These are phyloP conservation scores for Skeletonema menzelii DNA, from an alignment of 108 stramenopile genomes.

Conservation along the genomic window DNA sequence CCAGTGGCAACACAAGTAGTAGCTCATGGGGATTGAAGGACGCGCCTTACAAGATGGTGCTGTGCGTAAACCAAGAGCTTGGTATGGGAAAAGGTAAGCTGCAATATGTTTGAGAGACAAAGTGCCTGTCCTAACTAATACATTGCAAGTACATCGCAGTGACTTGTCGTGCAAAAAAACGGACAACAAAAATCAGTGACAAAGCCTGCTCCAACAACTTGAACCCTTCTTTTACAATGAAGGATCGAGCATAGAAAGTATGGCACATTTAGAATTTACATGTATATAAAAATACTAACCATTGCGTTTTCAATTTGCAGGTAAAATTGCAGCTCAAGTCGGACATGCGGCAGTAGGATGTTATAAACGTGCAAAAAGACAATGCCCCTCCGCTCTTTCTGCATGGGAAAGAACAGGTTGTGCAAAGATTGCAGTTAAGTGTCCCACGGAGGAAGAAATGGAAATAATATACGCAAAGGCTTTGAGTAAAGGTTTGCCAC, in stretches of 20 bases:
- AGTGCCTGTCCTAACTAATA: constrained; percentile 22
- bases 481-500: constrained; percentile 63
- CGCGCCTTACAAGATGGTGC: constrained; percentile 90
- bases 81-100: constrained; percentile 78
- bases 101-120: background rate
- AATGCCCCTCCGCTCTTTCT: constrained; percentile 67
- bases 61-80: constrained; percentile 76
- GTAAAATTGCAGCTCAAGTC: constrained; percentile 92
- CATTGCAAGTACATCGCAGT: constrained; percentile 8
- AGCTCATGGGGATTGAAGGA: constrained; percentile 60
- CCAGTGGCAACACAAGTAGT: constrained; percentile 10
- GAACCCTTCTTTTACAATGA: constrained; percentile 8
- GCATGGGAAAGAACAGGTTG: constrained; percentile 89
- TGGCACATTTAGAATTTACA: constrained; percentile 16
- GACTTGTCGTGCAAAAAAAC: constrained; percentile 19
- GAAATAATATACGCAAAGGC: constrained; percentile 68
- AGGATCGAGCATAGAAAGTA: constrained; percentile 33
- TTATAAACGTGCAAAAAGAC: constrained; percentile 70
- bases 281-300: background rate
- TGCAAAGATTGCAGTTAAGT: constrained; percentile 92
- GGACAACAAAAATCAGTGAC: constrained; percentile 16
- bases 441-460: constrained; percentile 82
- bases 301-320: constrained; percentile 2
- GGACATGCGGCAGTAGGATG: constrained; percentile 91
- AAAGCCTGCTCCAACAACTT: constrained; percentile 34